These are phyloP conservation scores for Secale cereale DNA, from an alignment of 176 grass and related monocot species.

Conservation along the genomic window DNA sequence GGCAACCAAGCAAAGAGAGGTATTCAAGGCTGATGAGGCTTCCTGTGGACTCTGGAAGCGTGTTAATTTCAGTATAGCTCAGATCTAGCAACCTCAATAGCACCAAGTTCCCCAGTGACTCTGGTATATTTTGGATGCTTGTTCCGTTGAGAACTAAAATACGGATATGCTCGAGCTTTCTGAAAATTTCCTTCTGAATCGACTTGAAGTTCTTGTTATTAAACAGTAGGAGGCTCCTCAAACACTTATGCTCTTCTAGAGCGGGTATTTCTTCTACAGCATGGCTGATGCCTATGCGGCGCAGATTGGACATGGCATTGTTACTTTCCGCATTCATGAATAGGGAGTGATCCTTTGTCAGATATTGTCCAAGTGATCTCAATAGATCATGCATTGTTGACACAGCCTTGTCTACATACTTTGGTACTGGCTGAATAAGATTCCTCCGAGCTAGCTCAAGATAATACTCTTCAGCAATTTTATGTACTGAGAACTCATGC, in stretches of 20 bases:
- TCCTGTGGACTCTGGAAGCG: slow-evolving; percentile 28
- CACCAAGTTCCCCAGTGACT: slow-evolving; percentile 10
- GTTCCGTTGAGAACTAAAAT: slow-evolving; percentile 13
- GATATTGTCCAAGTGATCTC: slow-evolving; percentile 28
- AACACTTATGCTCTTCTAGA: background rate
- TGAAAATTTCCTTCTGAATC: background rate
- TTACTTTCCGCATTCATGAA: background rate
- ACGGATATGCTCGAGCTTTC: slow-evolving; percentile 13
- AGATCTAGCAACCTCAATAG: slow-evolving; percentile 23
- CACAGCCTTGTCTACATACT: background rate
- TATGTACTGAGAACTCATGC: background rate
- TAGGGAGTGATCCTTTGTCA: background rate
- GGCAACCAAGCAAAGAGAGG: background rate
- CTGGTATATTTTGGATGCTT: slow-evolving; percentile 16
- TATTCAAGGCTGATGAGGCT: slow-evolving; percentile 23
- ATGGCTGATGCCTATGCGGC: background rate
- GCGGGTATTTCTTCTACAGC: background rate
- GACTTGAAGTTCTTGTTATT: background rate
- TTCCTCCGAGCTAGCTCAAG: slow-evolving; percentile 29
- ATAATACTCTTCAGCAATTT: slow-evolving; percentile 31
- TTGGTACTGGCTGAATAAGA: slow-evolving; percentile 24
- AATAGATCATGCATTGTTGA: slow-evolving; percentile 34
- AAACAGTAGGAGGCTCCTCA: slow-evolving; percentile 10
- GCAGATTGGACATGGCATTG: background rate
- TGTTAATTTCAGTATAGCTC: background rate